phyloP scores from a whole-genome alignment of 1,284 basidiomycete species.

The Sutorius eximius region DNA sequence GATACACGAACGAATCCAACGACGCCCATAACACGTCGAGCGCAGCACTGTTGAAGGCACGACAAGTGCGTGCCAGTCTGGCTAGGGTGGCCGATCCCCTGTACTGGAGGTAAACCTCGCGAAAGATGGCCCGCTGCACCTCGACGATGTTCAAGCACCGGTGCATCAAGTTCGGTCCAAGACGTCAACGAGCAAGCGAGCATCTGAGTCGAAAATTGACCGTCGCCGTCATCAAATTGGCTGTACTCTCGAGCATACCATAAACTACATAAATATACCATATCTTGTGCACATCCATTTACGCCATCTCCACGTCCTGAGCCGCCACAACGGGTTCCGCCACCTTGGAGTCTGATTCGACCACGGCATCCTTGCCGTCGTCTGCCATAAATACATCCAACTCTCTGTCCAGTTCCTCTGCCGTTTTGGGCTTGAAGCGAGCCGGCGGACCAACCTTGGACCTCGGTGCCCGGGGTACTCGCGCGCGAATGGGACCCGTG shows the following conservation, averaged over 20 bases:
- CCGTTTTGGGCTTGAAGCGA: conserved; percentile 59
- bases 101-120: conserved; percentile 6
- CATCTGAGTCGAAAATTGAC: neutral
- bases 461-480: conserved; percentile 17
- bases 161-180: conserved; percentile 18
- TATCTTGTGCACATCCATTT: conserved; percentile 1
- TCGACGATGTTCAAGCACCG: conserved; percentile 28
- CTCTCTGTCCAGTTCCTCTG: conserved; percentile 87
- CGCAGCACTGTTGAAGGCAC: conserved; percentile 20
- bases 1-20: conserved; percentile 20
- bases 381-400: conserved; percentile 89
- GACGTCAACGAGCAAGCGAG: neutral
- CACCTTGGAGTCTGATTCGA: conserved; percentile 22
- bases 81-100: conserved; percentile 14
- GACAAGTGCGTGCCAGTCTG: conserved; percentile 30
- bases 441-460: conserved; percentile 20
- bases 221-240: neutral
- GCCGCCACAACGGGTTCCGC: conserved; percentile 20
- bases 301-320: conserved; percentile 58
- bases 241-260: neutral
- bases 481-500: conserved; percentile 24
- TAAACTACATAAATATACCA: conserved; percentile 26
- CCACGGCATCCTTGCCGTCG: conserved; percentile 37
- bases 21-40: conserved; percentile 28
- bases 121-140: conserved; percentile 26